Conservation (phyloP, 306 rosid genomes). For the Benincasa hispida region DNA sequence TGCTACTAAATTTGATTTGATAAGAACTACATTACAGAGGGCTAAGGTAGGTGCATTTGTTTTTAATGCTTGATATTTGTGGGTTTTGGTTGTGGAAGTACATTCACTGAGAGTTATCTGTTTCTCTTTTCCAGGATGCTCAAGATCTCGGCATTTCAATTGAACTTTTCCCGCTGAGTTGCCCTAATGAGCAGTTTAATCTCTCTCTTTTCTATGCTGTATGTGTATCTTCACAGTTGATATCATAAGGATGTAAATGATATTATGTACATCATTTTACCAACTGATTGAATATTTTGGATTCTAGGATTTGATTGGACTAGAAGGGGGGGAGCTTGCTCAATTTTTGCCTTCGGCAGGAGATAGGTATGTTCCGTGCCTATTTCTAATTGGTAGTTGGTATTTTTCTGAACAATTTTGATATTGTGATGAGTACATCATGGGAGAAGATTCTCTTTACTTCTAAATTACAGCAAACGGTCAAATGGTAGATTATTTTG, state of each 20-base stretch:
- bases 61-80: constrained; percentile 12
- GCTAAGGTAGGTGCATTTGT: constrained; percentile 35
- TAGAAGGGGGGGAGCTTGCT: constrained; percentile 55
- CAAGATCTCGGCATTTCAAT: constrained; percentile 80
- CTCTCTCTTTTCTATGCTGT: constrained; percentile 66
- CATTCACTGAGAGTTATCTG: constrained; percentile 4
- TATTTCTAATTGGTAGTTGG: not conserved
- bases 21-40: constrained; percentile 77
- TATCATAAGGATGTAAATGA: not conserved
- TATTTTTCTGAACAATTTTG: constrained; percentile 4
- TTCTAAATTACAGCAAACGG: not conserved
- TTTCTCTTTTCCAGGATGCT: constrained; percentile 48
- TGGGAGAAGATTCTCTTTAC: not conserved
- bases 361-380: constrained; percentile 42
- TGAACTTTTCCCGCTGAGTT: constrained; percentile 78
- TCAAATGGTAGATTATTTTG: not conserved
- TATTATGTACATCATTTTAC: not conserved
- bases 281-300: not conserved
- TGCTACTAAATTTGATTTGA: constrained; percentile 63
- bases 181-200: constrained; percentile 39
- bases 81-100: constrained; percentile 6
- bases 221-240: constrained; percentile 21
- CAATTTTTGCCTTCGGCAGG: constrained; percentile 51
- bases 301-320: constrained; percentile 63
- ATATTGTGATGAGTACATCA: not conserved